Percentiles rank a stretch among this genome's conserved stretches.
Conservation (phyloP, 306 rosid genomes). For the Sindora glabra region DNA sequence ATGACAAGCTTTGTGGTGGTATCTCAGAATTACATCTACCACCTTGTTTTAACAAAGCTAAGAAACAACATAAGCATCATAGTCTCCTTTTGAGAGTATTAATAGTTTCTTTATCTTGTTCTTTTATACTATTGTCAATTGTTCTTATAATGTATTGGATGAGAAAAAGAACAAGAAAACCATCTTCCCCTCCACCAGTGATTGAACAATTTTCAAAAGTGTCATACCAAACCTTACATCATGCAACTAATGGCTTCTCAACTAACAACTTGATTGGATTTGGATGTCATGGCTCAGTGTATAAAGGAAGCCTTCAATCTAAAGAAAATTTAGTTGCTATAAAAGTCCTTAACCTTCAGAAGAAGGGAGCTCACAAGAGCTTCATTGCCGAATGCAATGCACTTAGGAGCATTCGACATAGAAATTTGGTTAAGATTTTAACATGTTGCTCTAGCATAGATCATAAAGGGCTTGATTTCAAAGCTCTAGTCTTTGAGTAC, state of each 20-base stretch:
- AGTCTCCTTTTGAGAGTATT: not conserved
- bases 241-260: not conserved
- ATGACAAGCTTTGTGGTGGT: not conserved
- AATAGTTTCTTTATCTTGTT: not conserved
- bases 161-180: not conserved
- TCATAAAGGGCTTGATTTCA: not conserved
- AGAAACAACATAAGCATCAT: not conserved
- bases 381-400: conserved; percentile 13
- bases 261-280: not conserved
- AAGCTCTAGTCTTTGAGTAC: conserved; percentile 3
- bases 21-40: not conserved
- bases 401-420: not conserved
- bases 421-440: conserved; percentile 1
- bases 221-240: conserved; percentile 8
- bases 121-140: not conserved
- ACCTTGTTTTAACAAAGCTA: not conserved
- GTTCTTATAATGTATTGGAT: not conserved
- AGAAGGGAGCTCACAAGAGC: not conserved
- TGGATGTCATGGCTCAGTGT: conserved; percentile 1
- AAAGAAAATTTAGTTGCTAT: not conserved
- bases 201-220: not conserved
- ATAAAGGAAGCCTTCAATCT: not conserved
- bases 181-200: not conserved
- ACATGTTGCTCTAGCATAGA: not conserved
- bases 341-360: conserved; percentile 6